Evolutionary conservation across 352 stramenopile species (phyloP), one percentile per base, ranked within the genome.

Genomic region (Globisporangium takayamanum): DNA sequence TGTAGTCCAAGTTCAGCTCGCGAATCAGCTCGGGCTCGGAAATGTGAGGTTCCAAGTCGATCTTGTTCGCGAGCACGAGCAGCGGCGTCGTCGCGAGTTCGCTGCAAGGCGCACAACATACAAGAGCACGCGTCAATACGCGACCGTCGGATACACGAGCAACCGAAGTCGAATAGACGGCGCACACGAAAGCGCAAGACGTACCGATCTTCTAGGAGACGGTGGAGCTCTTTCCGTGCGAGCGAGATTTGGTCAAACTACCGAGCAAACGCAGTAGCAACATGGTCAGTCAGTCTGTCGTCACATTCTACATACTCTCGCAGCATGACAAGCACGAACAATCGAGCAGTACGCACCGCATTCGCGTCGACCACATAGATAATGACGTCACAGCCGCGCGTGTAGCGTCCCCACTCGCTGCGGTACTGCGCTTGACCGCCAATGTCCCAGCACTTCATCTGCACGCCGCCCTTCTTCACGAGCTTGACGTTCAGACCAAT

Each of bases 381-480:
- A 72, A 99, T 98, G 58, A 99, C 96, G 75, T 99, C 95, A 75
- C 96, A 99, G 48, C 96, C 96, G 59, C 96, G 94, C 60, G 92
- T 97, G 74, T 98, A 98, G 51, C 89, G 79, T 33, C 89, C 88
- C 89, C 90, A 97, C 65, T 97, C 89, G 57, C 80, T 93, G 62
- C 96, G 89, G 63, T 99, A 99, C 75, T 98, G 92, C 63, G 94
- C 92, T 74, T 98, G 94, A 11, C 96, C 96, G 46, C 95, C 96
- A 59, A 99, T 98, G 80, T 99, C 96, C 96, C 96, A 99, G 72
- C 96, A 99, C 74, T 99, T 99, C 95, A 99, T 98, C 70, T 98
- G 95, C 63, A 94, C 84, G 33, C 82, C 80, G 72, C 94, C 76
- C 88, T 98, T 92, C 89, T 97, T 95, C 57, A 98, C 95, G 37